phyloP scores from a whole-genome alignment of 2,329 filamentous ascomycete genomes.

The Botryosphaeria dothidea region DNA sequence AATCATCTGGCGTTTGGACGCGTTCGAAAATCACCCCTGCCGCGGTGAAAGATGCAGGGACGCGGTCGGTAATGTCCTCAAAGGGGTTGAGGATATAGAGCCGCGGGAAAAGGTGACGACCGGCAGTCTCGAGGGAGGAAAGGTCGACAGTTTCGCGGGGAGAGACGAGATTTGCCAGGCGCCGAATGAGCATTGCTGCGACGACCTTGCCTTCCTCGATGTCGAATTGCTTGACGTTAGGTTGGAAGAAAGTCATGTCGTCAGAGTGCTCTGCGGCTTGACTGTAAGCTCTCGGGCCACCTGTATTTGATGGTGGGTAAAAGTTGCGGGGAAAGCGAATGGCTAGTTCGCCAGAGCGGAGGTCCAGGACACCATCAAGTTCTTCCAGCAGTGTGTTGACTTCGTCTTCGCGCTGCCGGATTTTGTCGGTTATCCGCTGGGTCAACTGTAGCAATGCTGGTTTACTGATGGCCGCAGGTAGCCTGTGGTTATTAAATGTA shows the following conservation, averaged over 20 bases:
- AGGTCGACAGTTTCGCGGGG: slow-evolving; percentile 48
- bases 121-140: slow-evolving; percentile 43
- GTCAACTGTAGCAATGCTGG: slow-evolving; percentile 57
- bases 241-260: slow-evolving; percentile 25
- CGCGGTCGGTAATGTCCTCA: slow-evolving; percentile 13
- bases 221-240: not conserved
- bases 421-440: slow-evolving; percentile 53
- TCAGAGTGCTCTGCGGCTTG: slow-evolving; percentile 1
- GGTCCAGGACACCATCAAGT: slow-evolving; percentile 43
- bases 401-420: slow-evolving; percentile 52
- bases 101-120: slow-evolving; percentile 44
- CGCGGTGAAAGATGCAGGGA: slow-evolving; percentile 24
- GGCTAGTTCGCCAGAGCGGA: slow-evolving; percentile 36
- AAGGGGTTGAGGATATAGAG: slow-evolving; percentile 21
- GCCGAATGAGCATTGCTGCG: slow-evolving; percentile 48
- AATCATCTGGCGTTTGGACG: not conserved
- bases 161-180: slow-evolving; percentile 51
- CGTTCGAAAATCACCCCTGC: slow-evolving; percentile 28
- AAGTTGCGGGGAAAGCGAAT: slow-evolving; percentile 33
- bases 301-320: slow-evolving; percentile 14
- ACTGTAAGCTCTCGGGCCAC: not conserved
- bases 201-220: slow-evolving; percentile 18
- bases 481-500: slow-evolving; percentile 56
- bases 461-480: slow-evolving; percentile 72
- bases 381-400: slow-evolving; percentile 57